Base-by-base conservation (phyloP, 2,329 filamentous ascomycete genomes). In the Ascosphaera aggregata region DNA sequence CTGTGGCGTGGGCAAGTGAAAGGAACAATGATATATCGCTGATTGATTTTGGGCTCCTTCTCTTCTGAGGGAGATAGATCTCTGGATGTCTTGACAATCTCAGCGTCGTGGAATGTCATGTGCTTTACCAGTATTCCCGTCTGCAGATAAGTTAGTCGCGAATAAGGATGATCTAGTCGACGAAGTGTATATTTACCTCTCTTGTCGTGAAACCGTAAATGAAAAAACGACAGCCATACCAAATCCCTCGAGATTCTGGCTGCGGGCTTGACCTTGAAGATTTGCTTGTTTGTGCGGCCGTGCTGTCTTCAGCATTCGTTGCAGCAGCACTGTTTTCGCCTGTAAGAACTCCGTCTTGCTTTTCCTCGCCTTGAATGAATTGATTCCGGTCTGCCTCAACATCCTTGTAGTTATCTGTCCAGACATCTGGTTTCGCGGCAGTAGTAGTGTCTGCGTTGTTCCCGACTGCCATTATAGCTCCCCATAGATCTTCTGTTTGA, bases 401-500 rank as follows among this genome's bases (percentile, higher is more conserved):
- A 36, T 34, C 36, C n/a, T 17, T 7, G n/a, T 11, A 15, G 4
- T 39, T 39, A 13, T 37, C 19, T 30, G 40, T 34, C 13, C 34
- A 20, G 7, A 11, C 22, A 27, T 27, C 22, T 27, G 5, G 5
- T 11, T 27, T 11, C 5, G 22, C 5, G 11, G 22, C 11, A 27
- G 22, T 11, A 27, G 22, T 11, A 27, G 22, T 11, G 22, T 27
- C 22, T 7, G 22, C 7, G 7, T 27, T 27, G 11, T 27, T 18
- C 5, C 40, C 55, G 13, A 48, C 50, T 40, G 73, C 73, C 18
- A 89, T 68, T 42, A 98, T 91, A 48, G 91, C 81, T 3, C 77
- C 77, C 86, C 86, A 95, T n/a, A 95, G 67, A 19, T 72, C 74
- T 48, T 85, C 74, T 46, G 75, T 77, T 49, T 94, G 84, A 38